These are phyloP conservation scores for Spathaspora sp. DNA, from an alignment of 1,139 yeast genomes.

Conservation along the genomic window DNA sequence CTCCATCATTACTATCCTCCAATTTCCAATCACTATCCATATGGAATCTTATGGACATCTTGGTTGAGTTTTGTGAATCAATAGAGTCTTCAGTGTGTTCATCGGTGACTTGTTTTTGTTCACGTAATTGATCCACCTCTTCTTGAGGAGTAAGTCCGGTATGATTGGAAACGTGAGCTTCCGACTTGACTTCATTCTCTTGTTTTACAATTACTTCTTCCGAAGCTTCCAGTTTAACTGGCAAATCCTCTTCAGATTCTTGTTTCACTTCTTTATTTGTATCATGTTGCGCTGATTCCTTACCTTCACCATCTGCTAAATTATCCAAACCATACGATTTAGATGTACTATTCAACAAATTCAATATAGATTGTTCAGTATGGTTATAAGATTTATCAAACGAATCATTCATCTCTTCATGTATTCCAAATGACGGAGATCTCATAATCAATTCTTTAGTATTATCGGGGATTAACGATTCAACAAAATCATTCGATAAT, in stretches of 20 bases:
- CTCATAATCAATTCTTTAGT: constrained; percentile 2
- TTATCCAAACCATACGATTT: constrained; percentile 5
- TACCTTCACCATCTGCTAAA: background rate
- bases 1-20: constrained; percentile 46
- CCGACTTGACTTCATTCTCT: constrained; percentile 3
- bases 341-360: constrained; percentile 27
- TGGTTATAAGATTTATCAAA: constrained; percentile 39
- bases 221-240: constrained; percentile 4
- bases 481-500: constrained; percentile 40
- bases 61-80: constrained; percentile 19
- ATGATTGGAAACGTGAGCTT: constrained; percentile 8
- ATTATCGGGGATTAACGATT: constrained; percentile 28
- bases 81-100: constrained; percentile 10
- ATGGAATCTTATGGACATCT: constrained; percentile 34
- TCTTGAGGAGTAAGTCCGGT: constrained; percentile 14
- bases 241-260: constrained; percentile 3
- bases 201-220: constrained; percentile 1
- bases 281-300: background rate
- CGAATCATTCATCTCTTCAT: constrained; percentile 20
- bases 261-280: constrained; percentile 1
- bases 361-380: constrained; percentile 46
- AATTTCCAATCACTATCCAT: constrained; percentile 42
- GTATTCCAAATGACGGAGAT: constrained; percentile 6
- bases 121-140: constrained; percentile 10
- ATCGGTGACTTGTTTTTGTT: background rate